phyloP scores from a whole-genome alignment of 2,329 filamentous ascomycete genomes.

The Rhynchosporium agropyri region DNA sequence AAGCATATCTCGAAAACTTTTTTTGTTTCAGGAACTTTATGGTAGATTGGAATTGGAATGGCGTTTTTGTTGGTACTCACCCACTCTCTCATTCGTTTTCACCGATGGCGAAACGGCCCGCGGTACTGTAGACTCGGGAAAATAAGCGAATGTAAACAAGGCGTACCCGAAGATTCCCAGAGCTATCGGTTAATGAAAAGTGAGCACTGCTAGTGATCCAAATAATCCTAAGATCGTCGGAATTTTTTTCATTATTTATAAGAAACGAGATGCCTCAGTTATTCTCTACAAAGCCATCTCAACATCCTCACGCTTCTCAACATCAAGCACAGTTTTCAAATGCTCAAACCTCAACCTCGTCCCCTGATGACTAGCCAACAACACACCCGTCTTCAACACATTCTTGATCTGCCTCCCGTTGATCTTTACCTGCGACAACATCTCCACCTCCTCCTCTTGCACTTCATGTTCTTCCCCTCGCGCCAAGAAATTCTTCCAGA shows the following conservation, averaged over 20 bases:
- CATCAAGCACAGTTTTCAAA: slow-evolving; percentile 21
- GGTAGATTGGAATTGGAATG: too few species aligned
- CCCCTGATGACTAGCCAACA: slow-evolving; percentile 23
- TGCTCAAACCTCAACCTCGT: slow-evolving; percentile 16
- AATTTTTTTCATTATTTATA: not conserved
- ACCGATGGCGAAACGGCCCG: too few species aligned
- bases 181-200: too few species aligned
- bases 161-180: too few species aligned
- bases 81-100: too few species aligned
- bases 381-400: slow-evolving; percentile 39
- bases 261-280: not conserved
- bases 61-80: too few species aligned
- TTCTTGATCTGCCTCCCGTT: slow-evolving; percentile 46
- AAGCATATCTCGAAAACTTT: not conserved
- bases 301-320: slow-evolving; percentile 15
- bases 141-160: too few species aligned
- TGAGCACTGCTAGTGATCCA: too few species aligned
- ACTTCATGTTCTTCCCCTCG: slow-evolving; percentile 33
- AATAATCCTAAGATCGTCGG: too few species aligned
- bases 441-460: slow-evolving; percentile 27
- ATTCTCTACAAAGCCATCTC: not conserved
- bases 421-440: slow-evolving; percentile 33
- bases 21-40: not conserved
- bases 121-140: too few species aligned
- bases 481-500: slow-evolving; percentile 36